Evolutionary conservation across 225 moss, liverwort and hornwort species (phyloP).

Genomic region (Physcomitrellopsis africana): DNA sequence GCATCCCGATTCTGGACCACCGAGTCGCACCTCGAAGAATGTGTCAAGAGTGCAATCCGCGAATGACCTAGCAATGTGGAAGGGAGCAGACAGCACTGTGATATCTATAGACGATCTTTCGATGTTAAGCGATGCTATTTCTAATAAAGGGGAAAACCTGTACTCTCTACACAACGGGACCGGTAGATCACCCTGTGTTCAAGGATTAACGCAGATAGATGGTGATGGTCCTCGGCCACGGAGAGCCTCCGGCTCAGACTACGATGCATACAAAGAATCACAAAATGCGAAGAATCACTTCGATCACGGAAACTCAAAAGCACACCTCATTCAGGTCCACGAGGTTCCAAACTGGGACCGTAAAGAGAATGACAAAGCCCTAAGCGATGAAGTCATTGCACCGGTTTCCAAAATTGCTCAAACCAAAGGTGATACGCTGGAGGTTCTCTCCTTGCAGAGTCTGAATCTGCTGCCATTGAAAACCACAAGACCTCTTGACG

Average conservation of each 20-base stretch:
- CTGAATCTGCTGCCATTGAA: background rate
- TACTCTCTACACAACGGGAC: background rate
- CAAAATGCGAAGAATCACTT: background rate
- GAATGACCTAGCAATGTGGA: constrained; percentile 19
- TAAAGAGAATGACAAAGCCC: constrained; percentile 18
- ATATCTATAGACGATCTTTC: constrained; percentile 36
- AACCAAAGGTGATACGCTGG: background rate
- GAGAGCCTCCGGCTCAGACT: constrained; percentile 30
- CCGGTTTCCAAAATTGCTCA: background rate
- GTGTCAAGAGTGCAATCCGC: constrained; percentile 17
- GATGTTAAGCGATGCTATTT: constrained; percentile 6
- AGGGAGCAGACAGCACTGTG: constrained; percentile 21
- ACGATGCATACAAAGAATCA: background rate
- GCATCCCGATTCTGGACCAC: constrained; percentile 22
- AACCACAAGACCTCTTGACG: background rate
- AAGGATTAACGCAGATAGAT: background rate
- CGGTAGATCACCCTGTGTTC: background rate
- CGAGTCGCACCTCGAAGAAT: background rate
- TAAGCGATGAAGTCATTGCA: constrained; percentile 35
- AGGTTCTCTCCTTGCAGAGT: constrained; percentile 13
- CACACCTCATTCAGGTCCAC: constrained; percentile 6
- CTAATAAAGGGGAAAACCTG: background rate
- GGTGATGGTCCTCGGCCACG: constrained; percentile 8
- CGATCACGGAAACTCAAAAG: constrained; percentile 1
- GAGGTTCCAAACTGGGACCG: constrained; percentile 15